Evolutionary conservation across 2,329 filamentous ascomycete species (phyloP), one percentile per base, ranked within the genome.

Genomic region (Dactylonectria estremocensis): DNA sequence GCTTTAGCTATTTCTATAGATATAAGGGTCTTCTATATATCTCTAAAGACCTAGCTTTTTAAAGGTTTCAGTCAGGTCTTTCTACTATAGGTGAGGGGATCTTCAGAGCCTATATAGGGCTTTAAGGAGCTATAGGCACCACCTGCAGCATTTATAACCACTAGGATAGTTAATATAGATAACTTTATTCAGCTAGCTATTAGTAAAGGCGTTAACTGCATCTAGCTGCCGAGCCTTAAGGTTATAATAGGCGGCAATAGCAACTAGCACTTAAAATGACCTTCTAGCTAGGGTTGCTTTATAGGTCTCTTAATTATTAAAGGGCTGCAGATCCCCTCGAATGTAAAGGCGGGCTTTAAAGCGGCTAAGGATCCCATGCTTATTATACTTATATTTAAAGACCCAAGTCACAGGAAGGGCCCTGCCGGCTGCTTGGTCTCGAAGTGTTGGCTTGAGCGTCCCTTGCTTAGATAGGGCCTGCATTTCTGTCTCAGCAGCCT

Each of bases 181-280:
- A 10, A 54, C 37, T 37, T 69, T 37, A 24, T 69, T 37, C 33
- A 59, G 28, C 2, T 9, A 6, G 24, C 16, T 55, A 16, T 69
- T 68, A 1, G 46, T 68, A 16, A 68, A 68, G 22, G 65, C 59
- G 20, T 67, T 67, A 13, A 67, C 33, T 22, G 65, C 65, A 24
- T 67, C 54, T 10, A 63, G 54, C 49, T 67, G 60, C 22, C 49
- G 22, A 22, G 54, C 31, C 22, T 63, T 48, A 7, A 67, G 65
- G 40, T 67, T 16, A n/a, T 60, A 64, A 31, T 56, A 56, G 22
- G 53, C 40, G 45, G 58, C 55, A 11, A 66, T 53, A 13, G 57
- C 64, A 24, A 64, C 64, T 3, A 64, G 54, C 10, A 56, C 28
- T 13, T 7, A 7, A 7, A 28, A 28, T 3, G 24, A 28, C 24